phyloP scores from a whole-genome alignment of 2,329 filamentous ascomycete species.

The Domatiomyces globalis region DNA sequence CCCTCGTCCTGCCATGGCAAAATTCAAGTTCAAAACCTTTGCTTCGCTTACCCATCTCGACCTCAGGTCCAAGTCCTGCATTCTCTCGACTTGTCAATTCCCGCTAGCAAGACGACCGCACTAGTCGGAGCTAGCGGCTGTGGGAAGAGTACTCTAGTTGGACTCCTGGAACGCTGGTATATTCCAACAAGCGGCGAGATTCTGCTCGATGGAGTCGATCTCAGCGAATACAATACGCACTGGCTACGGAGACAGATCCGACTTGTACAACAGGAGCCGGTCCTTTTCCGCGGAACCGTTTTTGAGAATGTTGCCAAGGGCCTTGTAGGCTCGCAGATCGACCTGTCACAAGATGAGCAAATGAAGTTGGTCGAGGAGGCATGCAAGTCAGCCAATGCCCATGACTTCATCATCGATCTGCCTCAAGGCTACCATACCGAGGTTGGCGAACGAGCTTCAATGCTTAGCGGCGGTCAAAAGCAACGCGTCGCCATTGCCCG shows the following conservation, averaged over 20 bases:
- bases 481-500: constrained; percentile 65
- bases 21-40: constrained; percentile 48
- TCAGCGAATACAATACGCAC: constrained; percentile 46
- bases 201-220: constrained; percentile 38
- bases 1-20: constrained; percentile 29
- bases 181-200: constrained; percentile 34
- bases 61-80: constrained; percentile 25
- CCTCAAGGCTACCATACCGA: constrained; percentile 57
- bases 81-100: constrained; percentile 23
- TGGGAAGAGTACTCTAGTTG: constrained; percentile 33
- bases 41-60: constrained; percentile 53
- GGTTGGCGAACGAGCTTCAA: constrained; percentile 64
- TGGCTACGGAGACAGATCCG: constrained; percentile 46
- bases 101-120: constrained; percentile 27
- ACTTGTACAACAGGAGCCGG: constrained; percentile 53
- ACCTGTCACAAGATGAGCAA: constrained; percentile 18
- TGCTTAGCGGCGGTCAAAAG: constrained; percentile 65
- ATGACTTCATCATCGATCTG: constrained; percentile 52
- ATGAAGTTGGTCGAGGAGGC: constrained; percentile 38
- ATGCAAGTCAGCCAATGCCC: constrained; percentile 52
- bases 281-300: constrained; percentile 52
- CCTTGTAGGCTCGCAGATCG: constrained; percentile 27
- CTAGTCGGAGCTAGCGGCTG: constrained; percentile 32
- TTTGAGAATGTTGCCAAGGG: constrained; percentile 49
- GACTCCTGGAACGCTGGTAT: constrained; percentile 31